phyloP scores from a whole-genome alignment of 2,329 filamentous ascomycete genomes.

The Cytospora piceicola region DNA sequence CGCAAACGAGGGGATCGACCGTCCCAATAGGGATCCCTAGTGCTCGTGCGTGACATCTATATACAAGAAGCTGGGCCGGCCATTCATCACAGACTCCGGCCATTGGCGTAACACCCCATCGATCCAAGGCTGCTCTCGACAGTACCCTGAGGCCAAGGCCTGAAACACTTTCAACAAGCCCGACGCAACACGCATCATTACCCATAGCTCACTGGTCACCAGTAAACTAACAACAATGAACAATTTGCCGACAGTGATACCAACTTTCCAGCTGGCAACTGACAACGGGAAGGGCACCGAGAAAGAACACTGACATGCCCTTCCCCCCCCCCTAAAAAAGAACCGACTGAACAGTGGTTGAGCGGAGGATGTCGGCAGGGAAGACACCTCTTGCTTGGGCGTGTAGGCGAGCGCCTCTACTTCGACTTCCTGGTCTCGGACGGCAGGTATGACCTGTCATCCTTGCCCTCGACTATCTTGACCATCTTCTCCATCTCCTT shows the following conservation, averaged over 20 bases:
- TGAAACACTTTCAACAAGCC: neutral
- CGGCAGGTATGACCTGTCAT: constrained; percentile 54
- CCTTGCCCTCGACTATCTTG: constrained; percentile 67
- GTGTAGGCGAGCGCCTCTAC: constrained; percentile 33
- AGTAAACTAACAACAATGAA: neutral
- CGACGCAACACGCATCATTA: neutral
- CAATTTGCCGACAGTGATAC: neutral
- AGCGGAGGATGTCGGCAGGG: neutral
- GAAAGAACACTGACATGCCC: neutral
- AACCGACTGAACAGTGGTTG: neutral
- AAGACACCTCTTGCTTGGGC: neutral
- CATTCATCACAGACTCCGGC: neutral
- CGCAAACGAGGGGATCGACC: neutral
- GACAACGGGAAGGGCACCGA: neutral
- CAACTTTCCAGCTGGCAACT: neutral
- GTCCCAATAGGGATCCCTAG: neutral
- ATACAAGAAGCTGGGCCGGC: neutral
- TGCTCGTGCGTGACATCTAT: neutral
- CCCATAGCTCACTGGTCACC: neutral
- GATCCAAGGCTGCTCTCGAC: neutral
- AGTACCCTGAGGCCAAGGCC: neutral
- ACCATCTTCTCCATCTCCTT: constrained; percentile 77
- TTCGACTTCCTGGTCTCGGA: constrained; percentile 52
- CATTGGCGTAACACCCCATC: neutral
- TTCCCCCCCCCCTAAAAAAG: too few relatives aligned